Base-by-base conservation (phyloP, 139 green algal species). In the Bryopsis sp. region DNA sequence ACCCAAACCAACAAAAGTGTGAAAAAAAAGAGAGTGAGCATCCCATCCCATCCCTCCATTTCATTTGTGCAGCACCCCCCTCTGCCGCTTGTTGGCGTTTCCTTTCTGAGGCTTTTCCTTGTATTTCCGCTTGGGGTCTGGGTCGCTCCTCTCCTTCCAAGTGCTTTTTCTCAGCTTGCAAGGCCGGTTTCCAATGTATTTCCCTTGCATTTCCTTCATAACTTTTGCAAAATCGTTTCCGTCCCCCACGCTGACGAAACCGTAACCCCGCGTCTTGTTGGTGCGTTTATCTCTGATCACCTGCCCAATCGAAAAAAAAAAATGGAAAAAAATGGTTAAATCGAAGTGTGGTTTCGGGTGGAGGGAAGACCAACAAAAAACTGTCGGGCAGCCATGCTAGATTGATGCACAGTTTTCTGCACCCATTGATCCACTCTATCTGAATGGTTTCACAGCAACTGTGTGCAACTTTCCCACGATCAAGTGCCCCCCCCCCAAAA, bases 111-210 rank as follows among this genome's bases (percentile, higher is more conserved):
- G 24, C 31, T 46, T 43, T 26, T 11, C n/a, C 35, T 67, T 67
- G 59, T 39, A 67, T 46, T 67, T 67, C 28, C 33, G 7, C 33
- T 29, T n/a, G 7, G 59, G 59, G 19, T 67, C n/a, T 4, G 33
- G 32, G 33, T 67, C 50, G 2, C 68, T 83, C 36, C 85, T 84
- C 37, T 93, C 86, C 19, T 92, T 73, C 82, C 84, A 89, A 19
- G 61, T 84, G 67, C 72, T 85, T 72, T 92, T 93, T 24, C 75
- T 74, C 72, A 97, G 81, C 74, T 96, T 92, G 77, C 76, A 84
- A 0, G 92, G 92, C 37, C 92, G 72, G 75, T 95, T 96, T 58
- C 89, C 90, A 4, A 97, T 89, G 82, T 95, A 97, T 72, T 92
- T 91, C 58, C 86, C 89, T 28, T 95, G 79, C 84, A 92, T 91